Percentiles rank a stretch among this genome's conserved stretches.
phyloP scores from a whole-genome alignment of 1,284 basidiomycete genomes.

The Anthracocystis walkeri region DNA sequence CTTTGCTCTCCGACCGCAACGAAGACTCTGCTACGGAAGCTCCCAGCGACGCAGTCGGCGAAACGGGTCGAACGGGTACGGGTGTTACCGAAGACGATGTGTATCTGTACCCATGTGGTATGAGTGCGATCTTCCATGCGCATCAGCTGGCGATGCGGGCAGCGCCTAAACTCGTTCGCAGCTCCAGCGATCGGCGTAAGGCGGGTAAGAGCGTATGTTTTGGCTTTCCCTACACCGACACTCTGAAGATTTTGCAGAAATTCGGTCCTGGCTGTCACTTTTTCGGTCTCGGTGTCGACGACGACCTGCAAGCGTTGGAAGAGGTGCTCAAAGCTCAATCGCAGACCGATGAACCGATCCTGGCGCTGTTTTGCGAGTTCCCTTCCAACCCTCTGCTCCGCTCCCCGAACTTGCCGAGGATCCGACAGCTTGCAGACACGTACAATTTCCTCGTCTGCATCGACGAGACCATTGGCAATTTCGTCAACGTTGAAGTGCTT shows the following conservation, averaged over 20 bases:
- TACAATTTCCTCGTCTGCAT: slow-evolving; percentile 89
- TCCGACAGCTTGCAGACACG: slow-evolving; percentile 85
- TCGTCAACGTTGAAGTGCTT: slow-evolving; percentile 92
- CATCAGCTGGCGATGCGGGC: slow-evolving; percentile 74
- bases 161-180: slow-evolving; percentile 20
- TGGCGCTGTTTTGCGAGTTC: slow-evolving; percentile 79
- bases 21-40: slow-evolving; percentile 29
- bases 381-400: slow-evolving; percentile 93
- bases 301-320: slow-evolving; percentile 82
- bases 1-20: slow-evolving; percentile 72
- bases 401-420: slow-evolving; percentile 81
- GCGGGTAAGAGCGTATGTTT: slow-evolving; percentile 58
- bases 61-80: slow-evolving; percentile 51
- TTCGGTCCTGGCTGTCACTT: slow-evolving; percentile 97
- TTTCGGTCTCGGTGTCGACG: slow-evolving; percentile 82
- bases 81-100: slow-evolving; percentile 80
- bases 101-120: slow-evolving; percentile 86
- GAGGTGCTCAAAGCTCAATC: slow-evolving; percentile 74
- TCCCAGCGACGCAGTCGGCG: slow-evolving; percentile 67
- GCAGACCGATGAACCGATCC: slow-evolving; percentile 71
- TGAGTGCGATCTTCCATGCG: slow-evolving; percentile 92
- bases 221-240: slow-evolving; percentile 97
- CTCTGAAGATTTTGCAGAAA: slow-evolving; percentile 94
- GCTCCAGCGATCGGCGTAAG: slow-evolving; percentile 1
- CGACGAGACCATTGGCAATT: slow-evolving; percentile 97